Percentiles rank a stretch among this genome's conserved stretches.
Conservation (phyloP, 192 early-diverging fungal genomes). For the Coemansia sp. region DNA sequence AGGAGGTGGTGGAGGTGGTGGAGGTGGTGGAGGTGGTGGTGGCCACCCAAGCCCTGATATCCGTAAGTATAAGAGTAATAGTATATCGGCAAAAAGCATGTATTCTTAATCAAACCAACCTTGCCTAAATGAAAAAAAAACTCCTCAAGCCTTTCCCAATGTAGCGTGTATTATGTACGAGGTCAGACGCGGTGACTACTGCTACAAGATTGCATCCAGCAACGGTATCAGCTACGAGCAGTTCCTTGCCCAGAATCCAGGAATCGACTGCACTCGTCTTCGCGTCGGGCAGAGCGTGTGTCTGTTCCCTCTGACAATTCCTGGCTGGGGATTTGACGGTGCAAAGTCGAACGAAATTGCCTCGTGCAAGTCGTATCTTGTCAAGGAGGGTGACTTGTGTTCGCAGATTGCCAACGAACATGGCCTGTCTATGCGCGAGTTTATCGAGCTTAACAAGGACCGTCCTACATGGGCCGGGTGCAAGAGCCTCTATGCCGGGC, state of each 20-base stretch:
- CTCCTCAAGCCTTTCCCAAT: not conserved
- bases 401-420: conserved; percentile 18
- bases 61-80: conserved; percentile 1
- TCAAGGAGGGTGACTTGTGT: conserved; percentile 40
- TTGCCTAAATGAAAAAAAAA: not conserved
- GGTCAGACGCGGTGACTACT: conserved; percentile 41
- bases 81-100: not conserved
- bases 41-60: not conserved
- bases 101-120: too few species aligned
- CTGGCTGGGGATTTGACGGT: conserved; percentile 6
- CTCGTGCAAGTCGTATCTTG: conserved; percentile 23
- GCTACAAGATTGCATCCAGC: conserved; percentile 40
- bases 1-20: too few species aligned
- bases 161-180: conserved; percentile 46
- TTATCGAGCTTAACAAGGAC: conserved; percentile 16
- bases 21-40: too few species aligned
- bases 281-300: conserved; percentile 34
- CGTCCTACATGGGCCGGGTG: conserved; percentile 28
- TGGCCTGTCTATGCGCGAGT: conserved; percentile 15
- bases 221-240: conserved; percentile 41
- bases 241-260: conserved; percentile 41
- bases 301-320: conserved; percentile 18
- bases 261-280: conserved; percentile 30
- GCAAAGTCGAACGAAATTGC: not conserved
- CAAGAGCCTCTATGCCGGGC: conserved; percentile 19